Base-by-base conservation (phyloP, 2,329 filamentous ascomycete genomes). In the Talaromyces verruculosus region DNA sequence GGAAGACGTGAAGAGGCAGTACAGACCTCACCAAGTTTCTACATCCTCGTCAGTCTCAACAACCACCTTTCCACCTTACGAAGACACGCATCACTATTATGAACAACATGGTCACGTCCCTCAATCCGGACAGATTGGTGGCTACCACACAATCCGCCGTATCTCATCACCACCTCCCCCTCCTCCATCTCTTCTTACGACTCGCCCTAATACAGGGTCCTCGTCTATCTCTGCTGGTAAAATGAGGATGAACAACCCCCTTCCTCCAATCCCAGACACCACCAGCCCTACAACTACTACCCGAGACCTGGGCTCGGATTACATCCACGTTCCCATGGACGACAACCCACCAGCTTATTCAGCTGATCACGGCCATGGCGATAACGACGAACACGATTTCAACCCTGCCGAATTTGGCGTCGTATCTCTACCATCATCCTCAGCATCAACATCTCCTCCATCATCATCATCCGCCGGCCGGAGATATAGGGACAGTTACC, bases 211-310 rank as follows among this genome's bases (percentile, higher is more conserved):
- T 28, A 73, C 74, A 35, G 60, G 60, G 15, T 37, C 60, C 0
- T 64, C 62, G 13, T 45, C 62, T 4, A 7, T 64, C 17, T 58
- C 62, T 15, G 45, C 62, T 13, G 62, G 62, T 11, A 64, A 58
- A 58, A 45, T 47, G 62, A 57, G 51, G 35, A 33, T 43, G 49
- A 63, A 55, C 39, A 76, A 76, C 53, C 75, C 75, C 1, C 70
- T 78, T 0, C 75, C 75, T 1, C 73, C 74, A 5, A 65, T 77
- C 17, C 76, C 75, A 3, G 73, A 76, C 37, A 60, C 67, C 68
- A 1, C 69, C 73, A 33, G 62, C 37, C 67, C 15, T 61, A 67
- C 25, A 2, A n/a, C 25, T 33, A 53, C 49, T 11, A 51, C 22
- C 13, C 67, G 15, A 45, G 61, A 57, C 8, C 25, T n/a, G 7